Base-by-base conservation (phyloP, 306 rosid genomes). In the Canavalia gladiata region DNA sequence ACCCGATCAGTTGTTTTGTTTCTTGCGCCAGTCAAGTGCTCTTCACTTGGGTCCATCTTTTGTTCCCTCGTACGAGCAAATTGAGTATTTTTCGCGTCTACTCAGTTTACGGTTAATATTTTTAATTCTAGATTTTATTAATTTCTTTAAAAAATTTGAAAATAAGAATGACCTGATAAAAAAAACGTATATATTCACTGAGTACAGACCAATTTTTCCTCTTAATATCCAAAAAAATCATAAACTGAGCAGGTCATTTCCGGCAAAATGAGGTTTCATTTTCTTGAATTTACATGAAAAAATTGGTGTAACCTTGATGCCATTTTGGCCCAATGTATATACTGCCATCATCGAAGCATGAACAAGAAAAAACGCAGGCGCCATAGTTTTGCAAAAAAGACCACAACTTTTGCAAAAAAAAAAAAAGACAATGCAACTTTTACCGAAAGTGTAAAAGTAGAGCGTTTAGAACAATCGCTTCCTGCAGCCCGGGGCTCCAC, bases 401-500 rank as follows among this genome's bases (percentile, higher is more conserved):
- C n/a, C 42, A 37, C 30, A 41, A 18, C 25, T 18, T 18, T 18
- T 18, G 25, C 25, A 18, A 18, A 18, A 18, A 18, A 18, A 18
- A 18, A 18, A 18, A 18, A 18, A 18, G 25, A 18, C 25, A 18
- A 18, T 43, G 47, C 58, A 47, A 52, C 37, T 13, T 42, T 41
- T 39, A 69, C 43, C 31, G 62, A 30, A 18, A 25, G 30, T 51
- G 4, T 54, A 4, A 78, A 66, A 55, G 31, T 2, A 31, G 0
- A 41, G 0, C 0, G 25, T 49, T 84, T 83, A 95, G 89, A 87
- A 92, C 43, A 93, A 82, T 47, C 99, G 90, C 81, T 84, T 90
- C 83, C 85, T 89, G 80, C 99, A 96, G 56, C 87, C 97, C 5
- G 89, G 25, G n/a, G 99, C 97, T 63, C 99, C 99, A 68, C 99